Evolutionary conservation across 768 basidiomycete genomes (phyloP).

Genomic region (Candolleomyces eurysporus): DNA sequence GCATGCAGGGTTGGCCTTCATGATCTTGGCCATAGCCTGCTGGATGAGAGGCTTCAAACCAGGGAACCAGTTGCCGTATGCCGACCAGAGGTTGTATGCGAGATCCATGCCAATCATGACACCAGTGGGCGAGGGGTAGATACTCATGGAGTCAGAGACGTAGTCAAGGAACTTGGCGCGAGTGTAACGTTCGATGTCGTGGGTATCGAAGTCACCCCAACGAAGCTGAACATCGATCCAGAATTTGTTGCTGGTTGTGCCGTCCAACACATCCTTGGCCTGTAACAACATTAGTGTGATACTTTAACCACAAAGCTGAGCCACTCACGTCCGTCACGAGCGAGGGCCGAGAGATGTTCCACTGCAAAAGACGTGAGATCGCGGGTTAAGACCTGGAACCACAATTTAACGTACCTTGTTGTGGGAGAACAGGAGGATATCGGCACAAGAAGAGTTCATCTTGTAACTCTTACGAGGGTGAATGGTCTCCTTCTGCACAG

Average conservation of each 20-base stretch:
- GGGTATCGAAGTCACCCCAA: constrained; percentile 99
- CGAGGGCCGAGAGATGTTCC: constrained; percentile 97
- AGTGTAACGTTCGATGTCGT: constrained; percentile 98
- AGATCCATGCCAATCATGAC: constrained; percentile 99
- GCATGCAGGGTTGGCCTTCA: constrained; percentile 98
- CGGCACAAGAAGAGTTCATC: constrained; percentile 99
- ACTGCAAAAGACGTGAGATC: constrained; percentile 34
- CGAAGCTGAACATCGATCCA: constrained; percentile 96
- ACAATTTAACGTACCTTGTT: constrained; percentile 47
- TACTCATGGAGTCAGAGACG: constrained; percentile 96
- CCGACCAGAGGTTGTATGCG: constrained; percentile 98
- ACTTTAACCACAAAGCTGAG: neutral
- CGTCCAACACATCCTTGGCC: constrained; percentile 94
- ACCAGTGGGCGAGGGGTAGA: constrained; percentile 98
- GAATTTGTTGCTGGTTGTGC: constrained; percentile 98
- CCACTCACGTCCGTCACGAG: constrained; percentile 84
- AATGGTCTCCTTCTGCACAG: constrained; percentile 99
- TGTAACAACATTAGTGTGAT: constrained; percentile 21
- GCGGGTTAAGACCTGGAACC: too few species aligned
- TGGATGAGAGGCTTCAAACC: constrained; percentile 97
- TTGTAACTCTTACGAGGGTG: constrained; percentile 99
- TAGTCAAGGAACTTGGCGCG: constrained; percentile 99
- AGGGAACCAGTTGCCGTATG: constrained; percentile 99
- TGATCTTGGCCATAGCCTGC: constrained; percentile 99
- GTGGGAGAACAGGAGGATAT: constrained; percentile 95